Base-by-base conservation (phyloP, 371 early-diverging fungal species). In the Mucor piriformis region DNA sequence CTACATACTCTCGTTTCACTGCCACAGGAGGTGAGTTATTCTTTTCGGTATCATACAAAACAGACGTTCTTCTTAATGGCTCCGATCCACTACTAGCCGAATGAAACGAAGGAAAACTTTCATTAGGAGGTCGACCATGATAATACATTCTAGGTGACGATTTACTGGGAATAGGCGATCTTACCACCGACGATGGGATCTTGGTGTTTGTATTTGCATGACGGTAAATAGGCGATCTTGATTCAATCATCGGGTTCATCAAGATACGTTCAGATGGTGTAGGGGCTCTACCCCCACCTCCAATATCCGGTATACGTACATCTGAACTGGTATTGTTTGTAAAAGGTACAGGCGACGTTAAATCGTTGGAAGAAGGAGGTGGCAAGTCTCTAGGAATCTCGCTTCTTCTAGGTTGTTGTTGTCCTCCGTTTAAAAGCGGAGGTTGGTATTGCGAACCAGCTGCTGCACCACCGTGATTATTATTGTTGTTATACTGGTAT, bases 221-320 rank as follows among this genome's bases (percentile, higher is more conserved):
- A 43, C 38, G 61, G 50, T 43, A 49, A 43, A 50, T 48, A 25
- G 65, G 50, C 16, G 72, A 72, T 58, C 67, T 24, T n/a, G 54
- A 24, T 24, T 57, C 57, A 21, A 66, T 54, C 49, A 68, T 54
- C 1, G 69, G 70, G 37, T 73, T 69, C 73, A 73, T 73, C 48
- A 66, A 57, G 6, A 64, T 60, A 42, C 70, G 64, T 16, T 73
- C 74, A 21, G 64, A 64, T 2, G 74, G 74, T 7, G 67, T 64
- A 24, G 70, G 70, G 12, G 69, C 74, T 29, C 66, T 60, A 29
- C 73, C 69, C 3, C 59, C 59, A 42, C 66, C 67, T 16, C 25
- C 66, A 54, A 78, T 78, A 57, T 70, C 68, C 35, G 70, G 70
- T 40, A 72, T 69, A 34, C 70, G 67, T 12, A 70, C 67, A 43